Percentiles rank a stretch among this genome's conserved stretches.
Conservation (phyloP, 352 stramenopile genomes). For the Phytophthora idaei region DNA sequence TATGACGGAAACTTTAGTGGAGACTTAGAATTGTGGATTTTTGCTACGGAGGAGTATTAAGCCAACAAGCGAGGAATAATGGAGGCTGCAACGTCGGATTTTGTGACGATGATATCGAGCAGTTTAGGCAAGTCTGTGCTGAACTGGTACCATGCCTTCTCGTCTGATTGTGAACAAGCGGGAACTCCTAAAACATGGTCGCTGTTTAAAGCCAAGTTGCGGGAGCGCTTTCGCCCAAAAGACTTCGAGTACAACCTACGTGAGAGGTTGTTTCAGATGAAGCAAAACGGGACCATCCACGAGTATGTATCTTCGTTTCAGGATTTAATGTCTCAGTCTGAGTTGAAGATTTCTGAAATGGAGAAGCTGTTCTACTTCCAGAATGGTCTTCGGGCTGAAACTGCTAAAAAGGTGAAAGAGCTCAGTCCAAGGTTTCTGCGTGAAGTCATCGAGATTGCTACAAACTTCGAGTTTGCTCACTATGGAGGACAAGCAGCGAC, state of each 20-base stretch:
- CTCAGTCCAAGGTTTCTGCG: background rate
- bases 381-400: background rate
- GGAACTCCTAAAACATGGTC: background rate
- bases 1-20: no score
- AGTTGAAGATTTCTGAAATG: background rate
- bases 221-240: background rate
- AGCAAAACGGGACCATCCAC: background rate
- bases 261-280: background rate
- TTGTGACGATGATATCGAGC: background rate
- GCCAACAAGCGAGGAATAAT: no score
- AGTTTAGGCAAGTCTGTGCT: background rate
- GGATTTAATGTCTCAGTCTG: background rate
- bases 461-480: background rate
- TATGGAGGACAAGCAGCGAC: background rate
- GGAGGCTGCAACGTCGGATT: background rate
- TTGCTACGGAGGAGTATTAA: no score
- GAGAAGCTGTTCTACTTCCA: background rate
- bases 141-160: no score
- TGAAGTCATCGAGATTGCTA: background rate
- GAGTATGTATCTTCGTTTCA: conserved; percentile 2
- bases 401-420: background rate
- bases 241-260: conserved; percentile 1
- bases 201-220: background rate
- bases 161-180: no score
- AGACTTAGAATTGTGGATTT: no score